phyloP scores from a whole-genome alignment of 768 basidiomycete genomes.

The Strobilomyces confusus region DNA sequence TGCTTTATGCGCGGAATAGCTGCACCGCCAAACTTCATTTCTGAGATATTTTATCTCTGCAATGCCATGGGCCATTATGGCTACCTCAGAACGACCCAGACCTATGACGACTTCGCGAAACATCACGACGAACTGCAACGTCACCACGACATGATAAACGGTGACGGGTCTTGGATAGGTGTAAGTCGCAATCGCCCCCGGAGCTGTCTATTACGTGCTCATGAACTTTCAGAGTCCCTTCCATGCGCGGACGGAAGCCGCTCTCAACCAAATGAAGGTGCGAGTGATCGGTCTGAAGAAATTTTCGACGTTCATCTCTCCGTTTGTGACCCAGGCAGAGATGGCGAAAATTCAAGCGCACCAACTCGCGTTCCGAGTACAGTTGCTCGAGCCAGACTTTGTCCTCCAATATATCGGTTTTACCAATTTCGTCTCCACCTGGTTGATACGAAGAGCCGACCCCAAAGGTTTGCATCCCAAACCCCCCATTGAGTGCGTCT shows the following conservation, averaged over 20 bases:
- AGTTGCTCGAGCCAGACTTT: slow-evolving; percentile 83
- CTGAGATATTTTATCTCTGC: slow-evolving; percentile 88
- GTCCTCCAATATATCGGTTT: slow-evolving; percentile 76
- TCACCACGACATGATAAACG: slow-evolving; percentile 70
- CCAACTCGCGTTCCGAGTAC: slow-evolving; percentile 79
- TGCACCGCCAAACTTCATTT: slow-evolving; percentile 86
- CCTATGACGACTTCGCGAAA: slow-evolving; percentile 67
- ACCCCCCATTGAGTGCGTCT: slow-evolving; percentile 58
- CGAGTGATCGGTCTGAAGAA: background rate
- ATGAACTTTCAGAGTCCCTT: slow-evolving; percentile 50
- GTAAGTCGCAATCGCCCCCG: slow-evolving; percentile 41
- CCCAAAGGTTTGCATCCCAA: slow-evolving; percentile 75
- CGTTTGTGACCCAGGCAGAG: slow-evolving; percentile 46
- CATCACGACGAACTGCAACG: slow-evolving; percentile 74
- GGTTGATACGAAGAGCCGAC: slow-evolving; percentile 90
- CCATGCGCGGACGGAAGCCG: slow-evolving; percentile 73
- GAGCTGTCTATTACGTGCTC: background rate
- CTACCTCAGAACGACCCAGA: slow-evolving; percentile 74
- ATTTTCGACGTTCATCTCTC: background rate
- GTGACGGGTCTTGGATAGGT: slow-evolving; percentile 79
- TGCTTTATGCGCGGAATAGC: slow-evolving; percentile 33
- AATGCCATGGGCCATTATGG: slow-evolving; percentile 90
- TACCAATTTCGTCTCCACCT: slow-evolving; percentile 87
- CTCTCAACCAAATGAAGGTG: slow-evolving; percentile 76
- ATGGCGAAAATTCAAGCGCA: slow-evolving; percentile 66